Conservation (phyloP, 257 asterid species). For the Solanum pinnatisectum region DNA sequence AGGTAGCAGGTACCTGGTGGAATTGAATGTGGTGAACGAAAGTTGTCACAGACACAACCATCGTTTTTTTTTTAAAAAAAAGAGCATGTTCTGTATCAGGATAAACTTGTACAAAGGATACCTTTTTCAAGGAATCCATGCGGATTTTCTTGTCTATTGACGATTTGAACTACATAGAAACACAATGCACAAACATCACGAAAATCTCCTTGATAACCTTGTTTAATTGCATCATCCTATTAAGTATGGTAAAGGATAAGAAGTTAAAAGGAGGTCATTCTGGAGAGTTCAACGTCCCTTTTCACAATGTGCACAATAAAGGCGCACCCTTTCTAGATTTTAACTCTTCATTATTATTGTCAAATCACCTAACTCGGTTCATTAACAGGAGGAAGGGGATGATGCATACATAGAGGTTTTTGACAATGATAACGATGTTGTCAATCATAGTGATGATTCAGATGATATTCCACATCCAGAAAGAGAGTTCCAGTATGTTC, state of each 20-base stretch:
- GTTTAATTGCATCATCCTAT: neutral
- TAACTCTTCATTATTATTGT: neutral
- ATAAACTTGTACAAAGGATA: neutral
- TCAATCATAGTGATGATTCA: slow-evolving; percentile 12
- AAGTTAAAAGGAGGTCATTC: neutral
- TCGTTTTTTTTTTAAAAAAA: no score
- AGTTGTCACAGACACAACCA: neutral
- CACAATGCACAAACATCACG: neutral
- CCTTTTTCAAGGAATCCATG: neutral
- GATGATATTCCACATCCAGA: slow-evolving; percentile 8
- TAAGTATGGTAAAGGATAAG: neutral
- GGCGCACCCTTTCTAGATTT: neutral
- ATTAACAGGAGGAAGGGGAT: slow-evolving; percentile 46
- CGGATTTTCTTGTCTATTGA: neutral
- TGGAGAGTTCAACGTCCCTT: neutral
- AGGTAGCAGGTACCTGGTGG: neutral
- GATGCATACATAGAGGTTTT: slow-evolving; percentile 24
- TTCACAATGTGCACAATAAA: neutral
- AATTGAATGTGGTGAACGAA: neutral
- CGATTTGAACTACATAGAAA: neutral
- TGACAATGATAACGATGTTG: slow-evolving; percentile 20
- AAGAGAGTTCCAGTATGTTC: slow-evolving; percentile 27
- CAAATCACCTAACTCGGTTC: neutral
- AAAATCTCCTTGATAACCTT: neutral
- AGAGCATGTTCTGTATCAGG: neutral